Evolutionary conservation across 2,329 filamentous ascomycete genomes (phyloP).

Genomic region (Ilyonectria mors-panacis): DNA sequence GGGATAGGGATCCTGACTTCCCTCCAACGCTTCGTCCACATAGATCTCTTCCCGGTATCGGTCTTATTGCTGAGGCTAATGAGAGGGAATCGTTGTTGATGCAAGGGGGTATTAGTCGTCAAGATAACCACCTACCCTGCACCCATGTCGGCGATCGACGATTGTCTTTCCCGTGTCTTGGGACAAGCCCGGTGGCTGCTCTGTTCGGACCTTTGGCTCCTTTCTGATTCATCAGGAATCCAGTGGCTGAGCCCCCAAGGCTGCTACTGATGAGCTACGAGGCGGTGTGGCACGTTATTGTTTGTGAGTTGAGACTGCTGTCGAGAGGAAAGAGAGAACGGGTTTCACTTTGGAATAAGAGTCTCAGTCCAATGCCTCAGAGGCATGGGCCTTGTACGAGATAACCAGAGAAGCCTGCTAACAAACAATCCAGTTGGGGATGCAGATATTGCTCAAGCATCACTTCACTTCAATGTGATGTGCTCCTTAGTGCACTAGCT

Average conservation of each 20-base stretch:
- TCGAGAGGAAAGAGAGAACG: not conserved
- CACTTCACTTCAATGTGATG: not conserved
- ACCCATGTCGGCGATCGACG: not conserved
- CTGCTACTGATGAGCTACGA: too few species aligned
- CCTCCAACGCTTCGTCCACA: not conserved
- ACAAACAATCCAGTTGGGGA: too few species aligned
- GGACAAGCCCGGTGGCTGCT: not conserved
- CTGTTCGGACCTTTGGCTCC: not conserved
- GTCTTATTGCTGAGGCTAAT: not conserved
- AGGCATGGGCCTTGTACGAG: not conserved
- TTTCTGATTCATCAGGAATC: not conserved
- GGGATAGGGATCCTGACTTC: not conserved
- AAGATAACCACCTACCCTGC: too few species aligned
- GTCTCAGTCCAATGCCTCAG: not conserved
- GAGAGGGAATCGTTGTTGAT: not conserved
- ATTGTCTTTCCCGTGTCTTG: not conserved
- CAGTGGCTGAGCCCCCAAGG: not conserved
- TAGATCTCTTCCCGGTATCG: not conserved
- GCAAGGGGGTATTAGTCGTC: not conserved
- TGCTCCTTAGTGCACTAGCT: not conserved
- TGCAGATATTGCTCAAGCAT: not conserved
- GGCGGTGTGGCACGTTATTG: not conserved
- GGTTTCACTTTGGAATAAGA: not conserved
- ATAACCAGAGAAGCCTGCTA: not conserved
- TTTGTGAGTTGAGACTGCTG: not conserved